These are phyloP conservation scores for Dianthus caryophyllus DNA, from an alignment of 148 eudicot genomes.

Conservation along the genomic window DNA sequence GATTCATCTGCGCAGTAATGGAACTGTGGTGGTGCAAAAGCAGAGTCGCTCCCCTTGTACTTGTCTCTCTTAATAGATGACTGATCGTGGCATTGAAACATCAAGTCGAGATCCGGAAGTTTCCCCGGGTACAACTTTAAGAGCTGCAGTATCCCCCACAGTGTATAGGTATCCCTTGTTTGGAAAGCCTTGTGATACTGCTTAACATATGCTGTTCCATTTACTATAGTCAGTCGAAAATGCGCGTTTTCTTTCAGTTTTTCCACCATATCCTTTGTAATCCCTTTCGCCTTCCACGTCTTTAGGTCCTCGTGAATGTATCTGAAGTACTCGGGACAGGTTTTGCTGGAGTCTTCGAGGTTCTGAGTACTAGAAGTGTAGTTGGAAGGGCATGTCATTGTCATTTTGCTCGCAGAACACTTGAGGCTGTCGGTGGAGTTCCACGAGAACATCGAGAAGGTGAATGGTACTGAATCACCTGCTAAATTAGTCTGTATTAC, in stretches of 20 bases:
- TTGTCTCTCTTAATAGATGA: conserved; percentile 27
- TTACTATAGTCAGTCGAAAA: conserved; percentile 43
- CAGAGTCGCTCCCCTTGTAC: conserved; percentile 19
- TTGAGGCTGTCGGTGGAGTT: conserved; percentile 19
- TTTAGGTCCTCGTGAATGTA: conserved; percentile 64
- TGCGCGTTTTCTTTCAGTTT: conserved; percentile 29
- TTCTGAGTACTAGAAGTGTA: conserved; percentile 13
- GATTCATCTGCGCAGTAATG: conserved; percentile 46
- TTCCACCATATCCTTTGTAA: conserved; percentile 47
- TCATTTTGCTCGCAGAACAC: conserved; percentile 32
- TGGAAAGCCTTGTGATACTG: conserved; percentile 42
- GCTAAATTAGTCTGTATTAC: conserved; percentile 18
- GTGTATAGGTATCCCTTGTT: conserved; percentile 39
- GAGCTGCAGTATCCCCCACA: conserved; percentile 63
- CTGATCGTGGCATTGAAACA: conserved; percentile 53
- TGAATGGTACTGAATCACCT: conserved; percentile 17
- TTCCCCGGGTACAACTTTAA: conserved; percentile 60
- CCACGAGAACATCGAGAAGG: conserved; percentile 18
- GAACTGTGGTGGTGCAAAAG: conserved; percentile 53
- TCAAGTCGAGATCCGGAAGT: conserved; percentile 54
- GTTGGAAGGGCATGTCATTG: conserved; percentile 39
- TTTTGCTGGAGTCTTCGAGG: conserved; percentile 4
- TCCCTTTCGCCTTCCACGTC: conserved; percentile 46
- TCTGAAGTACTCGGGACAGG: conserved; percentile 60
- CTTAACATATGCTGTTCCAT: conserved; percentile 58